Percentiles rank a stretch among this genome's conserved stretches.
These are phyloP conservation scores for Komagataella ulmi DNA, from an alignment of 805 yeast genomes.

Conservation along the genomic window DNA sequence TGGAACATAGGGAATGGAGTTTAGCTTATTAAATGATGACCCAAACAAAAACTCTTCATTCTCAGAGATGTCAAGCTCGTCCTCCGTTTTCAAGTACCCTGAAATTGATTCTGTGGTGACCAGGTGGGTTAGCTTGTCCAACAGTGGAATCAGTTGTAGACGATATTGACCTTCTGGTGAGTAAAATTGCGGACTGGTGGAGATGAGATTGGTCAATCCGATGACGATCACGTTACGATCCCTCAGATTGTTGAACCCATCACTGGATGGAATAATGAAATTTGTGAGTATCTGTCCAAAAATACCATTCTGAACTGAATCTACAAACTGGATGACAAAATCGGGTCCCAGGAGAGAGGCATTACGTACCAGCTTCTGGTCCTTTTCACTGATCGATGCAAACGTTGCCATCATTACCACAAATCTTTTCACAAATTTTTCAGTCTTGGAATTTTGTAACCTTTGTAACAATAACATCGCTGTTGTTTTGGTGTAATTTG, in stretches of 20 bases:
- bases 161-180: constrained; percentile 24
- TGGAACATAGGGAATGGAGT: constrained; percentile 43
- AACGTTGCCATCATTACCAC: constrained; percentile 40
- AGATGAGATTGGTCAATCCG: constrained; percentile 32
- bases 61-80: constrained; percentile 6
- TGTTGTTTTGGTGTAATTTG: constrained; percentile 52
- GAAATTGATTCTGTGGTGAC: constrained; percentile 19
- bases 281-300: constrained; percentile 36
- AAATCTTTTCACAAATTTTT: constrained; percentile 62
- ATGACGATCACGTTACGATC: constrained; percentile 34
- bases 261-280: constrained; percentile 37
- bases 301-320: constrained; percentile 54
- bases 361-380: neutral
- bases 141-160: constrained; percentile 24
- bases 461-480: constrained; percentile 69
- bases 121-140: constrained; percentile 27
- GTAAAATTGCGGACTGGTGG: constrained; percentile 17
- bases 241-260: constrained; percentile 22
- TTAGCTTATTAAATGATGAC: constrained; percentile 65
- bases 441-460: constrained; percentile 71
- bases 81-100: constrained; percentile 16
- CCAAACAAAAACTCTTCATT: constrained; percentile 41
- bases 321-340: constrained; percentile 53
- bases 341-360: constrained; percentile 13
- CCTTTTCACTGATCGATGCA: constrained; percentile 16